Base-by-base conservation (phyloP, 371 early-diverging fungal genomes). In the Capniomyces stellatus region DNA sequence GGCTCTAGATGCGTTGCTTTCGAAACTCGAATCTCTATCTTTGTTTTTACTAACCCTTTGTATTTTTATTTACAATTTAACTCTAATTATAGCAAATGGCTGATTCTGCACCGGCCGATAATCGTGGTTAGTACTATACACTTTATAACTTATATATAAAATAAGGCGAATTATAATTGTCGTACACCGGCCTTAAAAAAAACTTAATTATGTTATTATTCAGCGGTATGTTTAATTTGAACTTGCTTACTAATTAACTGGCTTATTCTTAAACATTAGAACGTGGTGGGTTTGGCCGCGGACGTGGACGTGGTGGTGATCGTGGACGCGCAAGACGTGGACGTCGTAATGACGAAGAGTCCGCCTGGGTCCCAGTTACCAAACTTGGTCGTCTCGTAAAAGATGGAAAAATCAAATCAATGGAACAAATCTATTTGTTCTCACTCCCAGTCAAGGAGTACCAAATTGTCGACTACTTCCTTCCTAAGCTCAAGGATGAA, bases 381-480 rank as follows among this genome's bases (percentile, higher is more conserved):
- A 94, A 94, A 81, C 87, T 94, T 60, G 92, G 92, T 54, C 92
- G 92, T 77, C 88, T 95, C 59, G 87, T 94, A 56, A 87, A 87
- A 81, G 95, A 78, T 56, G 75, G 76, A 64, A 75, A 78, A 78
- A 83, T 87, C 82, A 79, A 79, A 78, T 77, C 83, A 58, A 85
- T 93, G 56, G 89, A 89, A 69, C 92, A 98, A 71, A 88, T 98
- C 69, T 98, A 96, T 75, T 74, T 87, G 55, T 91, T 90, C 85
- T 97, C 98, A 53, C 82, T 95, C 60, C 91, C 91, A 58, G 90
- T 99, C 81, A 95, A 97, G 85, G 98, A 99, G 76, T 92, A 89
- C 82, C 98, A 98, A 76, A 95, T 99, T 56, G 86, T 99, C 60
- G 98, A 98, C 75, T 76, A 73, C 74, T 91, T 98, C 82, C 75